phyloP scores from a whole-genome alignment of 2,329 filamentous ascomycete genomes.

The Atkinsonella texensis region DNA sequence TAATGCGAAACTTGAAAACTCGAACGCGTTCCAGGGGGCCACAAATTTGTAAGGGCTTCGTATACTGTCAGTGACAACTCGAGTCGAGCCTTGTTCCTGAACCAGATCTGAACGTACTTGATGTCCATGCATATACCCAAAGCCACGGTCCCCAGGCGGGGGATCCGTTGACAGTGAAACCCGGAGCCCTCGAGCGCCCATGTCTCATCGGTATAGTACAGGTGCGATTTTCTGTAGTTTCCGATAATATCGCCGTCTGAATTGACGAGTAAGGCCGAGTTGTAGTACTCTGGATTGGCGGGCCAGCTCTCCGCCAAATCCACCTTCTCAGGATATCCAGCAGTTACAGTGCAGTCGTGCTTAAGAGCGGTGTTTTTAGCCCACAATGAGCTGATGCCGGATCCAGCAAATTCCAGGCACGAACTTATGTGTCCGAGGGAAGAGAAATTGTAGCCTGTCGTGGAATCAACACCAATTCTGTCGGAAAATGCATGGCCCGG shows the following conservation, averaged over 20 bases:
- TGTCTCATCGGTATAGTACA: constrained; percentile 49
- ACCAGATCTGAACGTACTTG: constrained; percentile 32
- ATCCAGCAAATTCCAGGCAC: constrained; percentile 52
- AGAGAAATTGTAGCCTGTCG: constrained; percentile 63
- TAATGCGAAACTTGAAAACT: constrained; percentile 44
- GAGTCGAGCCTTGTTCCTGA: not conserved
- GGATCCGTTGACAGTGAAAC: constrained; percentile 34
- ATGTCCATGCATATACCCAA: constrained; percentile 54
- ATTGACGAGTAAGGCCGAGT: constrained; percentile 41
- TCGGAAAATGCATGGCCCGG: too few relatives aligned
- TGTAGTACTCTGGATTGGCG: constrained; percentile 40
- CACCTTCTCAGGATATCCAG: constrained; percentile 63
- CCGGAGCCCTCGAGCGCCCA: constrained; percentile 48
- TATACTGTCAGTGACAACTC: not conserved
- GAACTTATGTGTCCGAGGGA: constrained; percentile 55
- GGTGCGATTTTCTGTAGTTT: constrained; percentile 48
- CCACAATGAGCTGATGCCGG: constrained; percentile 61
- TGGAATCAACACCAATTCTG: too few relatives aligned
- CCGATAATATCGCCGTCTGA: constrained; percentile 46
- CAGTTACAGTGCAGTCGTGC: constrained; percentile 54
- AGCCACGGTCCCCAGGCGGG: constrained; percentile 36
- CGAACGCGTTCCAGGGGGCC: constrained; percentile 26
- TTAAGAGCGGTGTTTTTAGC: constrained; percentile 53
- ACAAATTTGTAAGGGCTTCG: constrained; percentile 25
- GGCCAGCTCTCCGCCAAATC: constrained; percentile 40